A percentile compares a stretch with the other conserved stretches of the same genome.
phyloP scores from a whole-genome alignment of 768 basidiomycete species.

The Infundibulicybe gibba region DNA sequence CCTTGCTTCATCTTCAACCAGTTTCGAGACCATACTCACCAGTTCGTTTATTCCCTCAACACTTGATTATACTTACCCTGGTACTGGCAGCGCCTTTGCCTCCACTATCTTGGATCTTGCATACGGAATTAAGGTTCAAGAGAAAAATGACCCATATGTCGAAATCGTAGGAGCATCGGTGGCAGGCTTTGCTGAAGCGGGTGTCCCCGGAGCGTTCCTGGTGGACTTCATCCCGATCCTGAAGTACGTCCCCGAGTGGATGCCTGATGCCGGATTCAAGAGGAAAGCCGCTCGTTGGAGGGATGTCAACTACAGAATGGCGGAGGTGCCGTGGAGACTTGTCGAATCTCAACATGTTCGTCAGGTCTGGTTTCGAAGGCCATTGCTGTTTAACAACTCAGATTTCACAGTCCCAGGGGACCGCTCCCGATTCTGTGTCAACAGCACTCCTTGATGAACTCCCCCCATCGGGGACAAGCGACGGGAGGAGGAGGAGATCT shows the following conservation, averaged over 20 bases:
- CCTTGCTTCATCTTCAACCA: conserved; percentile 11
- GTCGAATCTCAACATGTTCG: too few relatives aligned
- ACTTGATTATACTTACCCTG: too few relatives aligned
- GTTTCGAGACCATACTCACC: conserved; percentile 8
- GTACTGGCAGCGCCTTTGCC: too few relatives aligned
- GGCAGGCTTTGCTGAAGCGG: neutral
- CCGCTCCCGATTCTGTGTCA: conserved; percentile 1
- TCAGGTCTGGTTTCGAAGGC: neutral
- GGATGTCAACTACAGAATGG: conserved; percentile 25
- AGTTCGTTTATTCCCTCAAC: neutral
- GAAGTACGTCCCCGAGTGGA: conserved; percentile 33
- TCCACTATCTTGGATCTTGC: too few relatives aligned
- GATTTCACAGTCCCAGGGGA: neutral
- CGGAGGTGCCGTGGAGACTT: conserved; percentile 25
- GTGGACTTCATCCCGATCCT: too few relatives aligned
- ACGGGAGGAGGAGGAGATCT: conserved; percentile 7
- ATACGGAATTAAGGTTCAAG: too few relatives aligned
- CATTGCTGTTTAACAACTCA: neutral
- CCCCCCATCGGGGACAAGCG: too few relatives aligned
- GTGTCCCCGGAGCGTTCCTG: too few relatives aligned
- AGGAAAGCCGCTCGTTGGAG: too few relatives aligned
- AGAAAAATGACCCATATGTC: conserved; percentile 3
- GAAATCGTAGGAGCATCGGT: neutral
- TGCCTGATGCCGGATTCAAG: too few relatives aligned
- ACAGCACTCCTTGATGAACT: conserved; percentile 1